phyloP scores from a whole-genome alignment of 371 early-diverging fungal species.

The Mortierella sp. region DNA sequence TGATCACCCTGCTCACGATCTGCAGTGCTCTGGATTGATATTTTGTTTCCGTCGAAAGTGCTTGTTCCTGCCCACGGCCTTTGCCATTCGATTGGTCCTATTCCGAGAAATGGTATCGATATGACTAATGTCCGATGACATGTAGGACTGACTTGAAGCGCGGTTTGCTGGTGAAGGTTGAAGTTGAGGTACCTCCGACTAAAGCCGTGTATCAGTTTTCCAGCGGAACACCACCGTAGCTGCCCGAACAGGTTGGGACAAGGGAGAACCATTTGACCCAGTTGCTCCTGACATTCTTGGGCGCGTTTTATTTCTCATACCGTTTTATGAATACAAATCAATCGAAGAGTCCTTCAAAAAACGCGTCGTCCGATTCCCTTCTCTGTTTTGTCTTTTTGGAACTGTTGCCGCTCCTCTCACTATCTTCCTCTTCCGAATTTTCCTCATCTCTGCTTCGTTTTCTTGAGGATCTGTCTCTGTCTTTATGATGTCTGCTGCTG shows the following conservation, averaged over 20 bases:
- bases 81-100: slow-evolving; percentile 2
- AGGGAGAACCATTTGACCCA: neutral
- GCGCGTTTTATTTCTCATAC: no score
- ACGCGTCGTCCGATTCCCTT: neutral
- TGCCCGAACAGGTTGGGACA: neutral
- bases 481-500: no score
- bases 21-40: neutral
- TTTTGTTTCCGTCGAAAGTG: neutral
- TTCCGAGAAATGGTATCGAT: slow-evolving; percentile 26
- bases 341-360: slow-evolving; percentile 11
- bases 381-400: no score
- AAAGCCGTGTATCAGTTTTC: slow-evolving; percentile 13
- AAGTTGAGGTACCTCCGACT: slow-evolving; percentile 22
- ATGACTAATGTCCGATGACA: slow-evolving; percentile 44
- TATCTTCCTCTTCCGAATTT: neutral
- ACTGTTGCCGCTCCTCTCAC: neutral
- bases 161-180: slow-evolving; percentile 22
- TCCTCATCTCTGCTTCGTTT: no score
- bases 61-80: neutral
- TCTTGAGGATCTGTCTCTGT: no score
- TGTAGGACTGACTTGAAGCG: slow-evolving; percentile 23
- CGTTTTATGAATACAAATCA: no score
- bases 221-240: neutral
- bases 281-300: neutral
- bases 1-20: slow-evolving; percentile 20